Evolutionary conservation across 78 protist species (phyloP).

Genomic region (Dictyostelium firmibasis): DNA sequence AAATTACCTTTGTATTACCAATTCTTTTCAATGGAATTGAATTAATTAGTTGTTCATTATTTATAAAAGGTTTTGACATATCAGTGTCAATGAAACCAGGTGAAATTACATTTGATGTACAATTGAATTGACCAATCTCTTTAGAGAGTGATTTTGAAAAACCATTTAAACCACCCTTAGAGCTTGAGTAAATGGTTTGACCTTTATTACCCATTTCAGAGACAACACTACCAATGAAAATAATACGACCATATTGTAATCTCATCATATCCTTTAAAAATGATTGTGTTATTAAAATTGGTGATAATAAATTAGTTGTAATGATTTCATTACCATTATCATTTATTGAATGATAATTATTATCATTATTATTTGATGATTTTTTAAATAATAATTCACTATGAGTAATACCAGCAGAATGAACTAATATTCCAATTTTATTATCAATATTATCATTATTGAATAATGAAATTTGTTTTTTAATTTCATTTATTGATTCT

Average conservation of each 20-base stretch:
- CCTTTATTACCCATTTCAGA: conserved; percentile 38
- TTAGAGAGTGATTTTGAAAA: conserved; percentile 66
- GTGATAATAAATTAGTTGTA: conserved; percentile 32
- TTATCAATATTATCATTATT: neutral
- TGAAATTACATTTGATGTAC: conserved; percentile 53
- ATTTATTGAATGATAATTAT: neutral
- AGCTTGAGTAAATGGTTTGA: conserved; percentile 31
- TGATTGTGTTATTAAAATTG: conserved; percentile 6
- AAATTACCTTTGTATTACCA: conserved; percentile 20
- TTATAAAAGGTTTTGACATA: conserved; percentile 12
- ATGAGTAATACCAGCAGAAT: conserved; percentile 65
- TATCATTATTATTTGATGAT: neutral
- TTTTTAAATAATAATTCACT: conserved; percentile 7
- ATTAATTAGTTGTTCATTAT: neutral
- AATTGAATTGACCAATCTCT: conserved; percentile 33
- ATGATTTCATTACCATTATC: neutral
- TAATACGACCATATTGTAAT: conserved; percentile 25
- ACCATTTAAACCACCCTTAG: conserved; percentile 61
- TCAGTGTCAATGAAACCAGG: conserved; percentile 79
- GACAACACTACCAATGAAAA: conserved; percentile 52
- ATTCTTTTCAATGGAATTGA: conserved; percentile 37
- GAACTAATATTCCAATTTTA: neutral
- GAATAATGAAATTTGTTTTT: neutral
- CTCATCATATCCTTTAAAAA: conserved; percentile 47
- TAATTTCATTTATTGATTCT: neutral